Evolutionary conservation across 441 rosid genomes (phyloP), one percentile per base, ranked within the genome.

Genomic region (Pelargonium australe): DNA sequence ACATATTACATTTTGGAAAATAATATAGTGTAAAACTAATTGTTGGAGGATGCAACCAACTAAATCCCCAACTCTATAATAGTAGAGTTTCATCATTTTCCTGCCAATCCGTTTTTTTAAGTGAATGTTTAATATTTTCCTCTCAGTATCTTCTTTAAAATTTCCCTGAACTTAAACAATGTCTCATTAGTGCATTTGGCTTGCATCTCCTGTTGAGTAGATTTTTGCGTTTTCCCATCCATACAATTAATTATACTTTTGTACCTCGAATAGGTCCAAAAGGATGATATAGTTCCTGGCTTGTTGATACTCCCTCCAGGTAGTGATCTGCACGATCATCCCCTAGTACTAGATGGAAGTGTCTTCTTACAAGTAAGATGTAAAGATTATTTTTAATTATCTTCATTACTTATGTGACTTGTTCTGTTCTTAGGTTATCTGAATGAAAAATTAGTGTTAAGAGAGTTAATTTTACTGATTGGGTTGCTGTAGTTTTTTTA

Each of bases 321-420:
- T 69, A 85, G 79, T 70, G 96, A 91, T 83, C 83, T 94, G 84
- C 98, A 94, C 65, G 78, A 82, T 77, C 97, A 94, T 81, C 95
- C 80, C 55, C 78, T 94, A 80, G 84, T 94, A 63, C 20, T 34
- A 77, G 81, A 85, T 72, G 98, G 96, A 73, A 82, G 85, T 64
- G 73, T 88, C 67, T 89, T 89, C 76, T 51, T 94, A 70, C 98
- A 94, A 78, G 98, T 93, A 74, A 75, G 78, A 41, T 53, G 37
- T 31, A 31, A 31, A 31, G 37, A 31, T 31, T 31, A 14, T 53
- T 53, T 4, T 17, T 53, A 14, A 16, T 53, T 16, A 1, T 51
- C 58, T 51, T 51, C 14, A 51, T 51, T 51, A 13, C 14, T 0
- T n/a, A 12, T 10, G 13, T 49, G 55, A 12, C 14, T 49, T 49